Base-by-base conservation (phyloP, 1,284 basidiomycete species). In the Ganoderma resinaceum region DNA sequence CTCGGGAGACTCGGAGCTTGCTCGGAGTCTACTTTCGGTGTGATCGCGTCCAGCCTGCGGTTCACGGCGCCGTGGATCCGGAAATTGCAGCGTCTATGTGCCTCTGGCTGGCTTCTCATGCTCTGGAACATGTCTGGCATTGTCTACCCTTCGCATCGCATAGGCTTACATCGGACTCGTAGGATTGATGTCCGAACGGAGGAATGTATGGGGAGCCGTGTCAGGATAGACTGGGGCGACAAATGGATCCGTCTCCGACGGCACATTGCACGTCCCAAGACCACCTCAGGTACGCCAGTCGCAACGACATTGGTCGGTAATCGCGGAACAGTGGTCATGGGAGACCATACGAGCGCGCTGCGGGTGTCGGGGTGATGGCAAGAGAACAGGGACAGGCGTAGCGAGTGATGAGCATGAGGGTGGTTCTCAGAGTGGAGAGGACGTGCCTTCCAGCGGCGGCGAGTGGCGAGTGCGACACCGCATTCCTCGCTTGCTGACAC, bases 361-460 rank as follows among this genome's bases (percentile, higher is more conserved):
- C 52, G 46, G 46, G 46, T 23, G 60, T 31, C 53, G 61, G 61
- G 61, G 59, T 72, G 71, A 72, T 72, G 70, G 49, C 18, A 4
- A 57, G 64, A 52, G 59, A 65, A 70, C 58, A 64, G 66, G 49
- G 62, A 62, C 66, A 37, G 65, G 66, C 58, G 57, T 62, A 67
- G 53, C 63, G 64, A 68, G 66, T 61, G 61, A 66, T 38, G 65
- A 64, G 60, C 55, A 63, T 35, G 42, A 64, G 60, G 62, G 65
- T 23, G 2, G 38, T 42, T 18, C 40, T 63, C 31, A 58, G 58
- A 37, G 42, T 49, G 55, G 57, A 65, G 63, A 37, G 11, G 14
- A 38, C 18, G 35, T 58, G 31, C 23, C 55, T 59, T 59, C 33
- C 57, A 12, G n/a, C 33, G 29, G 53, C 29, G 33, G 55, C 55